phyloP scores from a whole-genome alignment of 805 yeast genomes.

The Lachancea dasiensis region DNA sequence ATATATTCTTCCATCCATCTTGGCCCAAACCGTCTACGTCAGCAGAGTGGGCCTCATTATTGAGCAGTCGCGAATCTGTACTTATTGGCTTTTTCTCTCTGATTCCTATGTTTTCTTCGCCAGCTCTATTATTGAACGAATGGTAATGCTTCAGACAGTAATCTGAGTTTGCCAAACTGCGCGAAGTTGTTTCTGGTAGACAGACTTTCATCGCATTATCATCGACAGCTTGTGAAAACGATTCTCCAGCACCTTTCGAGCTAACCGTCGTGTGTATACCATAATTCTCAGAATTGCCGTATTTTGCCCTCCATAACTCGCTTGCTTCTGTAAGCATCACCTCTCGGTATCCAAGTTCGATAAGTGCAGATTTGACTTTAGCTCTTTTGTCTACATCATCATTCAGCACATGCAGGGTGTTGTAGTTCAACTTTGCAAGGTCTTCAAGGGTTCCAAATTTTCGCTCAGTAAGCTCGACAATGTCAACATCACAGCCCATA shows the following conservation, averaged over 20 bases:
- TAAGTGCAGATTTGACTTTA: slow-evolving; percentile 53
- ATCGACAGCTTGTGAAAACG: no score
- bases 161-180: no score
- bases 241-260: slow-evolving; percentile 23
- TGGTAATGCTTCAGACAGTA: slow-evolving; percentile 25
- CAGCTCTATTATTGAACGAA: slow-evolving; percentile 85
- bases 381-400: slow-evolving; percentile 11
- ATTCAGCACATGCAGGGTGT: slow-evolving; percentile 19
- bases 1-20: slow-evolving; percentile 51
- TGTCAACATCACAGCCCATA: slow-evolving; percentile 87
- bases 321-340: slow-evolving; percentile 40
- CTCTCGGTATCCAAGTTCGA: slow-evolving; percentile 68
- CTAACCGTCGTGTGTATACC: slow-evolving; percentile 1
- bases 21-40: slow-evolving; percentile 76
- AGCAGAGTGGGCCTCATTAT: slow-evolving; percentile 52
- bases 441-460: slow-evolving; percentile 44
- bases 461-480: slow-evolving; percentile 74
- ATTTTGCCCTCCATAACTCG: slow-evolving; percentile 42
- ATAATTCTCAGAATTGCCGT: slow-evolving; percentile 32
- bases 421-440: slow-evolving; percentile 29
- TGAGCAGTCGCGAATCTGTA: slow-evolving; percentile 72
- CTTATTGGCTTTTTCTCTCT: slow-evolving; percentile 78
- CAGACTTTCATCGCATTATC: no score
- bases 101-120: slow-evolving; percentile 78
- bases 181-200: no score